Evolutionary conservation across 768 basidiomycete species (phyloP), one percentile per base, ranked within the genome.

Genomic region (Cystobasidiopsis lactophilus): DNA sequence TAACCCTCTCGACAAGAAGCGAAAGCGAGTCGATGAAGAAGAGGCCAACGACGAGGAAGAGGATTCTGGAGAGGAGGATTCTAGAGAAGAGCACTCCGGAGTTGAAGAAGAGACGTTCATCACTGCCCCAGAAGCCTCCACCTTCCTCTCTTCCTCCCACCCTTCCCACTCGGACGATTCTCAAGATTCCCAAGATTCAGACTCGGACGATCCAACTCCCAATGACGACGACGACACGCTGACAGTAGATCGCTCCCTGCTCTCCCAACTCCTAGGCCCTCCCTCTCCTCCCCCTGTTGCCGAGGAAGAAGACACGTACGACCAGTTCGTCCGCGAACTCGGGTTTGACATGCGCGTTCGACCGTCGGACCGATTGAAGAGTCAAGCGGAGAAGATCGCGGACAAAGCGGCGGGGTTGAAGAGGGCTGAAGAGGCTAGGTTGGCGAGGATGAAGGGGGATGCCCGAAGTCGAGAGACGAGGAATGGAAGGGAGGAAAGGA

Each of bases 291-390:
- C 4, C 9, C 45, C 45, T 24, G 45, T 24, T 24, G 23, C 14
- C 11, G 18, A 5, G 46, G 48, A 49, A 30, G 35, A 77, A 55
- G 73, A 76, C 52, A 79, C 88, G 59, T 98, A 96, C 62, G 91
- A 98, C 67, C 79, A 80, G 60, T 79, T 78, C 57, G 89, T 98
- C 9, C 78, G 84, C 18, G 83, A 88, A 59, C 76, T 96, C 5
- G 88, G 81, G 0, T 91, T 89, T 61, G 93, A 96, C 54, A 77
- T 82, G 60, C 76, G 93, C 1, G 82, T 93, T 2, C 84, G 88
- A 57, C 82, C 93, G 0, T 93, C 85, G 63, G 83, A 98, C 65
- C 70, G 93, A 52, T 88, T 85, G 27, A 95, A 93, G 70, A 95
- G 89, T 0, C 91, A 93, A 61, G 86, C 95, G 61, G 93, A 98